Conservation (phyloP, 140 eudicot species). For the Bidens hawaiensis region DNA sequence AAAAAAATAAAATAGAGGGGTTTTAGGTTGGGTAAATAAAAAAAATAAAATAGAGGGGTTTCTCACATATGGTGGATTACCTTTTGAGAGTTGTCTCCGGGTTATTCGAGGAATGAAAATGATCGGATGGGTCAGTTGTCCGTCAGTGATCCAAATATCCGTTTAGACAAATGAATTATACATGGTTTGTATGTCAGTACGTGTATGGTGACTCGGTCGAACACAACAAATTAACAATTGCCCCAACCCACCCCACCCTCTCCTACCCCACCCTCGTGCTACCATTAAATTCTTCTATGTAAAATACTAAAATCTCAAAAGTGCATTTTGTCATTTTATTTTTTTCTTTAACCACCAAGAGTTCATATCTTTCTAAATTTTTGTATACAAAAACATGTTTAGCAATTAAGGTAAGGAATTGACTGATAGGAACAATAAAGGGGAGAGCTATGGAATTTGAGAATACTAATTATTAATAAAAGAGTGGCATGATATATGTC, state of each 20-base stretch:
- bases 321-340: background rate
- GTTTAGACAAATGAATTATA: too few relatives aligned
- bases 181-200: background rate
- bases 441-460: background rate
- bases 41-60: too few relatives aligned
- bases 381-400: conserved; percentile 3
- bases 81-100: too few relatives aligned
- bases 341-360: background rate
- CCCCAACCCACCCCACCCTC: background rate
- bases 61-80: too few relatives aligned
- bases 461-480: too few relatives aligned
- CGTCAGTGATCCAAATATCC: too few relatives aligned
- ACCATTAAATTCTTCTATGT: conserved; percentile 3
- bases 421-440: background rate
- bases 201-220: background rate
- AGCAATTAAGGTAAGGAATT: conserved; percentile 1
- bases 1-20: too few relatives aligned
- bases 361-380: background rate
- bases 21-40: too few relatives aligned
- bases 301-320: background rate
- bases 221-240: background rate
- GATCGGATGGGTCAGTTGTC: too few relatives aligned
- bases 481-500: background rate
- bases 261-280: conserved; percentile 4
- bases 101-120: too few relatives aligned